Evolutionary conservation across 2,329 filamentous ascomycete genomes (phyloP).

Genomic region (Penicillium sp.): DNA sequence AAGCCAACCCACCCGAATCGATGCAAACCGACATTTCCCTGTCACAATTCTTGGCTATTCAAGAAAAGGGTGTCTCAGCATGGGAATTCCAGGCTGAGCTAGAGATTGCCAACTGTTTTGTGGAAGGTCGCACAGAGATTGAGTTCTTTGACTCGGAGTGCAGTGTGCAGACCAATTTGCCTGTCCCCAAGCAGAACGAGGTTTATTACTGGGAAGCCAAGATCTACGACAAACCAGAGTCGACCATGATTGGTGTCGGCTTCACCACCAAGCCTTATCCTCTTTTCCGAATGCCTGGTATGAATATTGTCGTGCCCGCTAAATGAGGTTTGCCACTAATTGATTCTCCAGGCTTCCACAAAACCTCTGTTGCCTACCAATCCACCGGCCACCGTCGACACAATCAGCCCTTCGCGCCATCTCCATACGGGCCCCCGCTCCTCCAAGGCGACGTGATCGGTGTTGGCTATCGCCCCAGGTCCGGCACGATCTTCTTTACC

Average conservation of each 20-base stretch:
- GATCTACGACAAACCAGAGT: conserved; percentile 95
- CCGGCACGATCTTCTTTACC: conserved; percentile 95
- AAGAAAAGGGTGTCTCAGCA: conserved; percentile 98
- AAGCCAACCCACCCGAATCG: conserved; percentile 92
- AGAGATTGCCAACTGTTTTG: conserved; percentile 98
- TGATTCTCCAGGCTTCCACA: conserved; percentile 72
- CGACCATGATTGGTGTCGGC: conserved; percentile 81
- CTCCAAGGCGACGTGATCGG: conserved; percentile 95
- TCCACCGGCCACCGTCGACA: conserved; percentile 83
- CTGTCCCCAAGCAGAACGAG: conserved; percentile 97
- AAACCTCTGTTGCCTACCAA: conserved; percentile 85
- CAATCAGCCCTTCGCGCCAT: conserved; percentile 85
- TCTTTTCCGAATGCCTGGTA: conserved; percentile 89
- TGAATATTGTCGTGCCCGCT: conserved; percentile 27
- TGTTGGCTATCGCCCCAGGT: conserved; percentile 90
- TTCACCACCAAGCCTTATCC: conserved; percentile 97
- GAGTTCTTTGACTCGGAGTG: conserved; percentile 99
- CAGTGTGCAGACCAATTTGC: conserved; percentile 93
- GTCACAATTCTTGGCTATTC: conserved; percentile 95
- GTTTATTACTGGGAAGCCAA: conserved; percentile 99
- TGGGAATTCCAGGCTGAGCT: conserved; percentile 99
- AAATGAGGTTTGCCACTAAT: not conserved
- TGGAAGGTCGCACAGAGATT: conserved; percentile 93
- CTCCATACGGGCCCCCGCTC: conserved; percentile 76
- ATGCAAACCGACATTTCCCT: conserved; percentile 94